phyloP scores from a whole-genome alignment of 495 filamentous ascomycete genomes.

The Talaromyces nanjingensis region DNA sequence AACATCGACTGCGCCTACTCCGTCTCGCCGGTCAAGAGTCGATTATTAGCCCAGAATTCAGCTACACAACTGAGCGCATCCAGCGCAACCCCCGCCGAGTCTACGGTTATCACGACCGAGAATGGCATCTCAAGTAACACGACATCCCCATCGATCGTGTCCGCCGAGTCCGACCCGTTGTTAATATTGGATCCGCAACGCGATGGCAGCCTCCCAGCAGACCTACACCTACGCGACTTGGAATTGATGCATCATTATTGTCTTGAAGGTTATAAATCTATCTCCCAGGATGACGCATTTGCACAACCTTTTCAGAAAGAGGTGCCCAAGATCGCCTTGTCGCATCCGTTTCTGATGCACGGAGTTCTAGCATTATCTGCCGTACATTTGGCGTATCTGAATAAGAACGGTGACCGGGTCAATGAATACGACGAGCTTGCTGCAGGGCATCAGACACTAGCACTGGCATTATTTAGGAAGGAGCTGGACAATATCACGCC shows the following conservation, averaged over 20 bases:
- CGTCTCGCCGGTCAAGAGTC: slow-evolving; percentile 8
- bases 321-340: slow-evolving; percentile 36
- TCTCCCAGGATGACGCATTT: slow-evolving; percentile 25
- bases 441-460: slow-evolving; percentile 34
- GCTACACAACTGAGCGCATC: background rate
- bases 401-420: slow-evolving; percentile 10
- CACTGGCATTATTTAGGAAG: slow-evolving; percentile 36
- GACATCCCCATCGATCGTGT: slow-evolving; percentile 2
- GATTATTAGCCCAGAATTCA: slow-evolving; percentile 5
- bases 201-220: slow-evolving; percentile 2
- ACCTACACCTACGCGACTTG: slow-evolving; percentile 20
- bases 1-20: slow-evolving; percentile 7
- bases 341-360: slow-evolving; percentile 39
- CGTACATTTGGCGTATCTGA: slow-evolving; percentile 36
- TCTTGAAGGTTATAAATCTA: slow-evolving; percentile 34
- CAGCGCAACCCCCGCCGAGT: background rate
- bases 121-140: background rate
- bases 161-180: slow-evolving; percentile 4
- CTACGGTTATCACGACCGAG: background rate
- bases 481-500: slow-evolving; percentile 39
- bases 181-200: slow-evolving; percentile 5
- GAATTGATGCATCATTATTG: slow-evolving; percentile 44
- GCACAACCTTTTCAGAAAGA: slow-evolving; percentile 32
- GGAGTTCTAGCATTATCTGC: slow-evolving; percentile 40
- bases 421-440: slow-evolving; percentile 10